These are phyloP conservation scores for Dispira parvispora DNA, from an alignment of 192 early-diverging fungal genomes.

Conservation along the genomic window DNA sequence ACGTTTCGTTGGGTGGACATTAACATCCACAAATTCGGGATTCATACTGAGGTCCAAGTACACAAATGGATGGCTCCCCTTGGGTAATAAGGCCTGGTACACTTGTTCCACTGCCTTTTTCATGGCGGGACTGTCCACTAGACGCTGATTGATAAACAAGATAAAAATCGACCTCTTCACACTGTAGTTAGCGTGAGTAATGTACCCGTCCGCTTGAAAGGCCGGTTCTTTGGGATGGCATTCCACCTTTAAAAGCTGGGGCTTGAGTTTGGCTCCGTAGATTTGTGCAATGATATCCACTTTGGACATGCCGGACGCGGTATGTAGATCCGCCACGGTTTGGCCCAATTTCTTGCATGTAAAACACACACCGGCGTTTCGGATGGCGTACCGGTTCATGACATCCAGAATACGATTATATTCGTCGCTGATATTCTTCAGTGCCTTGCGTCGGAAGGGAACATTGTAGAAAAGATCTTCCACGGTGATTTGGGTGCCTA, in stretches of 20 bases:
- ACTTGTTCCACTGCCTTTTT: conserved; percentile 69
- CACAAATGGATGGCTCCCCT: conserved; percentile 75
- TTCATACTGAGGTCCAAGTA: conserved; percentile 81
- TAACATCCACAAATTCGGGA: conserved; percentile 86
- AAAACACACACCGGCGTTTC: conserved; percentile 69
- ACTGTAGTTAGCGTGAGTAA: conserved; percentile 80
- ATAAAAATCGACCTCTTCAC: conserved; percentile 73
- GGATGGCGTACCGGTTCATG: conserved; percentile 82
- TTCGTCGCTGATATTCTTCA: conserved; percentile 73
- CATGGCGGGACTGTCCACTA: conserved; percentile 66
- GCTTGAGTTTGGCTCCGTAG: conserved; percentile 65
- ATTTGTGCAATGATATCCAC: conserved; percentile 69
- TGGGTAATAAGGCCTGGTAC: conserved; percentile 66
- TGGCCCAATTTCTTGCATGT: conserved; percentile 68
- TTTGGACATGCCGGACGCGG: conserved; percentile 33
- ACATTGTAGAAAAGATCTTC: conserved; percentile 96
- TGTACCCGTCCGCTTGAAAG: conserved; percentile 51
- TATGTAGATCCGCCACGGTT: conserved; percentile 63
- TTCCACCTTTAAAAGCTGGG: conserved; percentile 55
- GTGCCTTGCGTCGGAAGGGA: conserved; percentile 62
- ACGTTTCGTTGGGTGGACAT: conserved; percentile 94
- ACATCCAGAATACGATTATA: conserved; percentile 84
- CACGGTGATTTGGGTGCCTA: conserved; percentile 81
- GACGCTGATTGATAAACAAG: conserved; percentile 77
- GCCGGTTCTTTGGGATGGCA: conserved; percentile 30